Evolutionary conservation across 306 rosid species (phyloP).

Genomic region (Gastrolobium bilobum): DNA sequence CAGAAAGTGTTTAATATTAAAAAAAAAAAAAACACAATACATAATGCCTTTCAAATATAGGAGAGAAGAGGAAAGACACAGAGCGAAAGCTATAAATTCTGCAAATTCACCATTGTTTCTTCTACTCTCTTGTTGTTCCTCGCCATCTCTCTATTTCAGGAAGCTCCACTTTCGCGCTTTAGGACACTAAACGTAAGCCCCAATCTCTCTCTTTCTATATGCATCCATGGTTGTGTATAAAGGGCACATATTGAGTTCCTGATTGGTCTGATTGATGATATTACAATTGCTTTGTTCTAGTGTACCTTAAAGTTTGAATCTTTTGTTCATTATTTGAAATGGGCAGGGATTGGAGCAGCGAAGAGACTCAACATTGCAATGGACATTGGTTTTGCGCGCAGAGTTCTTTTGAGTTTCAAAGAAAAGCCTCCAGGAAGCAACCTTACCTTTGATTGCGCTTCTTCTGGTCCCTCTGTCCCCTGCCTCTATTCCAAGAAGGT

Average conservation of each 20-base stretch:
- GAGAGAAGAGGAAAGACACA: background rate
- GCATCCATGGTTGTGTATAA: background rate
- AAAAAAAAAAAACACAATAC: background rate
- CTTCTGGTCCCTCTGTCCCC: slow-evolving; percentile 79
- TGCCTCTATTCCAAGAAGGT: slow-evolving; percentile 80
- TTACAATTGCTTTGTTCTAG: background rate
- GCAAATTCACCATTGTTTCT: slow-evolving; percentile 41
- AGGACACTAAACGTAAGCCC: slow-evolving; percentile 55
- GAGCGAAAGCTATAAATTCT: slow-evolving; percentile 45
- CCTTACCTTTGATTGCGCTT: slow-evolving; percentile 71
- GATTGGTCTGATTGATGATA: background rate
- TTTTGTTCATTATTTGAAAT: slow-evolving; percentile 32
- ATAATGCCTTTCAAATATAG: background rate
- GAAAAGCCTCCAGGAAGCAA: too few species aligned
- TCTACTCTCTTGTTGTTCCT: slow-evolving; percentile 42
- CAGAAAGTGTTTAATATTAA: background rate
- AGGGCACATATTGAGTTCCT: background rate
- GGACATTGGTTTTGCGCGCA: slow-evolving; percentile 55
- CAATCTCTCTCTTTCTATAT: background rate
- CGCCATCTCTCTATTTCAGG: slow-evolving; percentile 40
- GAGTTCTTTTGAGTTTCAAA: slow-evolving; percentile 65
- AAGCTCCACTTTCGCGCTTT: slow-evolving; percentile 46
- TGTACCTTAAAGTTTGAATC: slow-evolving; percentile 4
- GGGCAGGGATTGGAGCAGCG: slow-evolving; percentile 48
- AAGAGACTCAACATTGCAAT: slow-evolving; percentile 42